Percentiles rank a stretch among this genome's conserved stretches.
Evolutionary conservation across 2,329 filamentous ascomycete species (phyloP).

Genomic region (Dissoconium aciculare): DNA sequence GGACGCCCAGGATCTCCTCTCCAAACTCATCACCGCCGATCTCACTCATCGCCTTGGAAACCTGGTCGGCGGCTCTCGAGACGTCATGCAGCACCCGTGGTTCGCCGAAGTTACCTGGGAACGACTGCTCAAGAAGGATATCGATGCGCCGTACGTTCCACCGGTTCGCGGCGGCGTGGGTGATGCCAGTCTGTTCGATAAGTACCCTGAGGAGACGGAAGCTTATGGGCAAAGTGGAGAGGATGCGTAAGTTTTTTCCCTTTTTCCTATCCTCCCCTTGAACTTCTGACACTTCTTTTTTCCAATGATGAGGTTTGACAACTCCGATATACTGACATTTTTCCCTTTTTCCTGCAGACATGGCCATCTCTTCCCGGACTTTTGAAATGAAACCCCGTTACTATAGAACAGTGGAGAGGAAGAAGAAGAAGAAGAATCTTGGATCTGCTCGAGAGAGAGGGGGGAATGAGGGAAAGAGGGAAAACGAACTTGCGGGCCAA

Average conservation of each 20-base stretch:
- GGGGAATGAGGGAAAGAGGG: no score
- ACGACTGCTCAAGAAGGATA: conserved; percentile 81
- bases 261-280: background rate
- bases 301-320: conserved; percentile 2
- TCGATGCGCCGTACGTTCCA: conserved; percentile 93
- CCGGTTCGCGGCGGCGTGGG: conserved; percentile 87
- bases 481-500: no score
- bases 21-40: conserved; percentile 85
- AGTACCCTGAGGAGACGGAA: conserved; percentile 93
- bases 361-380: conserved; percentile 61
- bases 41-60: conserved; percentile 92
- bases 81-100: conserved; percentile 93
- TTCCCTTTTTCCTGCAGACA: conserved; percentile 37
- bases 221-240: conserved; percentile 65
- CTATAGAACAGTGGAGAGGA: no score
- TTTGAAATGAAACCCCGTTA: no score
- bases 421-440: no score
- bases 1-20: conserved; percentile 83
- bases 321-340: conserved; percentile 1
- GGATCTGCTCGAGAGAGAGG: no score
- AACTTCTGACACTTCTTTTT: conserved; percentile 3
- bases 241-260: conserved; percentile 61
- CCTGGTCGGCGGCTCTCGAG: conserved; percentile 73
- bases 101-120: conserved; percentile 98
- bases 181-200: conserved; percentile 94